Conservation (phyloP, 805 yeast species). For the Teunomyces stri region DNA sequence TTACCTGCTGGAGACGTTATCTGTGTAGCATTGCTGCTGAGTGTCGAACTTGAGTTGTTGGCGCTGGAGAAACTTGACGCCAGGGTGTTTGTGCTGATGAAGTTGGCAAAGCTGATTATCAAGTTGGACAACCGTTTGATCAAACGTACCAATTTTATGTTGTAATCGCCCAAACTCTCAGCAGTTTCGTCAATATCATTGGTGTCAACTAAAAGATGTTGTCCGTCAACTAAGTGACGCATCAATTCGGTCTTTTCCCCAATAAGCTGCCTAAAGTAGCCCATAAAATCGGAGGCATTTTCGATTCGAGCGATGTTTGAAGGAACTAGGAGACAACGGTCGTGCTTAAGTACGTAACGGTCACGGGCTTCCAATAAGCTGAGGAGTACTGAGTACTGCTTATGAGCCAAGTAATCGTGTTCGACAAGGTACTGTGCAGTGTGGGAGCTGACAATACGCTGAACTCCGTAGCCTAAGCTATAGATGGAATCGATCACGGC, state of each 20-base stretch:
- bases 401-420: slow-evolving; percentile 16
- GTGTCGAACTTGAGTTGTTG: background rate
- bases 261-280: slow-evolving; percentile 25
- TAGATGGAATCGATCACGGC: slow-evolving; percentile 51
- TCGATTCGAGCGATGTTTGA: background rate
- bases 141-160: slow-evolving; percentile 37
- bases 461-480: slow-evolving; percentile 49
- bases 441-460: slow-evolving; percentile 1
- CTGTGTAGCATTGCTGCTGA: background rate
- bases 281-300: slow-evolving; percentile 8
- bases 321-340: background rate
- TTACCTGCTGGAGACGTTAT: background rate
- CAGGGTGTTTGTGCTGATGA: slow-evolving; percentile 9
- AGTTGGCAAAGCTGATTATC: slow-evolving; percentile 29
- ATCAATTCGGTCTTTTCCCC: slow-evolving; percentile 36
- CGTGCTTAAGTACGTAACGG: background rate
- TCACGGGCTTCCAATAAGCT: slow-evolving; percentile 13
- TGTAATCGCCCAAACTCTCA: slow-evolving; percentile 35
- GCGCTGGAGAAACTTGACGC: slow-evolving; percentile 2
- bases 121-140: slow-evolving; percentile 32
- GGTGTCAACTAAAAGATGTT: slow-evolving; percentile 2
- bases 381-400: slow-evolving; percentile 19
- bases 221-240: slow-evolving; percentile 35
- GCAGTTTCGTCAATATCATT: slow-evolving; percentile 18
- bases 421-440: slow-evolving; percentile 3